Conservation (phyloP, 768 basidiomycete genomes). For the Sporobolomyces phaffii region DNA sequence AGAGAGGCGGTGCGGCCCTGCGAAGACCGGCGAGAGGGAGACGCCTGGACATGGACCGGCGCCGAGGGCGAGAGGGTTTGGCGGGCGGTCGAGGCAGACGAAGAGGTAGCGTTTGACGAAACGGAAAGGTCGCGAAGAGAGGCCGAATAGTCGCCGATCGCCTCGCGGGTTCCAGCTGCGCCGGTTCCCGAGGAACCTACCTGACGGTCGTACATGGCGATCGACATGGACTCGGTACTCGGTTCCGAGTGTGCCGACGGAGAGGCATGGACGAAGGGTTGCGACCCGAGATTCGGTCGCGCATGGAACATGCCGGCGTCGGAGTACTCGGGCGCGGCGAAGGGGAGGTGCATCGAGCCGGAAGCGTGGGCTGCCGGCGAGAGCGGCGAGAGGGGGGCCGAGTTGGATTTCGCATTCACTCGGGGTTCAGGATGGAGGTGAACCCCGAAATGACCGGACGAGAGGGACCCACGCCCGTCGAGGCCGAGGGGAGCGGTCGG, state of each 20-base stretch:
- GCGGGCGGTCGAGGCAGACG: not conserved
- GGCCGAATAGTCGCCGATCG: not conserved
- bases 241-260: slow-evolving; percentile 2
- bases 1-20: not conserved
- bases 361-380: not conserved
- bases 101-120: not conserved
- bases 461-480: not conserved
- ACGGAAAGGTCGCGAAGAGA: not conserved
- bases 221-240: slow-evolving; percentile 11
- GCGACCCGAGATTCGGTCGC: not conserved
- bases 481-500: not conserved
- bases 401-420: not conserved
- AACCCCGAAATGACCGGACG: slow-evolving; percentile 7
- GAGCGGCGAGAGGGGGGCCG: not conserved
- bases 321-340: not conserved
- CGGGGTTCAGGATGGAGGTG: not conserved
- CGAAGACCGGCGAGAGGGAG: not conserved
- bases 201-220: slow-evolving; percentile 15
- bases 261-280: not conserved
- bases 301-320: slow-evolving; percentile 9
- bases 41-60: not conserved
- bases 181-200: not conserved
- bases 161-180: not conserved
- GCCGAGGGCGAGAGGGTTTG: not conserved
- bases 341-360: not conserved